phyloP scores from a whole-genome alignment of 2,329 filamentous ascomycete genomes.

The Microdochium paspali region DNA sequence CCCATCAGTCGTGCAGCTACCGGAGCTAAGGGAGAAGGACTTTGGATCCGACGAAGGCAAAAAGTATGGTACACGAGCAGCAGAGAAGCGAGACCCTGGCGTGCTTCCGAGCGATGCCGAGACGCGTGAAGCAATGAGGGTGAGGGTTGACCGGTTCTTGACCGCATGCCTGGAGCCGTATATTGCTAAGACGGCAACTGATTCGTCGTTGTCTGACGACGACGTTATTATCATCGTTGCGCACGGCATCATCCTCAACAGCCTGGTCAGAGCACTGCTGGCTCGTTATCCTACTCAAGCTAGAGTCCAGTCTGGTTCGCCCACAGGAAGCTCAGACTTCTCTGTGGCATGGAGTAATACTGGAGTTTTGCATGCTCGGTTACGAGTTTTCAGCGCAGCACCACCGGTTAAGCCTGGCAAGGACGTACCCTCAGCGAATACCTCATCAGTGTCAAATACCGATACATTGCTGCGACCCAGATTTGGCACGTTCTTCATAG shows the following conservation, averaged over 20 bases:
- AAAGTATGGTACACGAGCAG: constrained; percentile 32
- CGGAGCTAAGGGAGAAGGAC: constrained; percentile 60
- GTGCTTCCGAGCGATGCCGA: constrained; percentile 43
- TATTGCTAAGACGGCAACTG: constrained; percentile 23
- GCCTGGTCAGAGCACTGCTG: constrained; percentile 56
- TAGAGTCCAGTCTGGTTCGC: constrained; percentile 13
- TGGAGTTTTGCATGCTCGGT: constrained; percentile 16
- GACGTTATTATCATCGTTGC: constrained; percentile 59
- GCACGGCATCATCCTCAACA: constrained; percentile 72
- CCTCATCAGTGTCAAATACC: constrained; percentile 25
- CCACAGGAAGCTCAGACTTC: constrained; percentile 11
- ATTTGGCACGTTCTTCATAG: constrained; percentile 32
- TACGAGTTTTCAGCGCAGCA: constrained; percentile 2
- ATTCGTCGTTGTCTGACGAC: constrained; percentile 11
- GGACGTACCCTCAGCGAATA: neutral
- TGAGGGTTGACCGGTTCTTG: constrained; percentile 58
- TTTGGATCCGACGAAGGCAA: constrained; percentile 65
- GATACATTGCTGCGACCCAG: constrained; percentile 15
- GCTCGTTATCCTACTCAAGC: constrained; percentile 33
- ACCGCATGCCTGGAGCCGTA: constrained; percentile 52
- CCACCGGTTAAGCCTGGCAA: neutral
- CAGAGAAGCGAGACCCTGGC: constrained; percentile 10
- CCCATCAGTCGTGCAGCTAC: constrained; percentile 27
- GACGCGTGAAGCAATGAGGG: constrained; percentile 55
- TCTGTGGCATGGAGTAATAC: neutral